Evolutionary conservation across 106 monocot genomes (phyloP).

Genomic region (Dioscorea zingiberensis): DNA sequence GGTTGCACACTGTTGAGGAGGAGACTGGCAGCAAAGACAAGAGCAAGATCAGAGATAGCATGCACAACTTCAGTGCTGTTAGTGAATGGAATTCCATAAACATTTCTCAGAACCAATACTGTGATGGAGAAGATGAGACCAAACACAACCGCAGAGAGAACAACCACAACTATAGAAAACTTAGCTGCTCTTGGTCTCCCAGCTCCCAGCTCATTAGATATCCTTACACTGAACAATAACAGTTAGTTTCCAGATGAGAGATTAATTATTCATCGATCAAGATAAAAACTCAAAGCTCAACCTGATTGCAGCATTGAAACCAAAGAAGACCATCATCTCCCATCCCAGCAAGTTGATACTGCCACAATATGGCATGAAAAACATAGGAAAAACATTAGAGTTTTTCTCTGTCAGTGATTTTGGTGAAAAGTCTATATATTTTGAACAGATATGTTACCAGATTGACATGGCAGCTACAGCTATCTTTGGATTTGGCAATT

Average conservation of each 20-base stretch:
- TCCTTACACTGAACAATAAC: not conserved
- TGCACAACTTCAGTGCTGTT: conserved; percentile 47
- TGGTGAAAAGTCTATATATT: no score
- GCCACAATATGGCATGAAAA: no score
- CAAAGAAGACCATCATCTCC: conserved; percentile 78
- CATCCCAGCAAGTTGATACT: conserved; percentile 65
- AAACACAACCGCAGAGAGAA: conserved; percentile 34
- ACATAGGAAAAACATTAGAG: no score
- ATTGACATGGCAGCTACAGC: conserved; percentile 60
- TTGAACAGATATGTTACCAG: conserved; percentile 50
- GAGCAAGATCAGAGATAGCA: conserved; percentile 34
- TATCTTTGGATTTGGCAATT: conserved; percentile 39
- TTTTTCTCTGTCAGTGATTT: no score
- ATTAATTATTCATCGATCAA: no score
- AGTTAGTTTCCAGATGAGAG: no score
- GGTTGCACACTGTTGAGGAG: conserved; percentile 78
- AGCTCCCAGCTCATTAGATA: conserved; percentile 89
- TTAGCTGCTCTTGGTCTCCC: conserved; percentile 67
- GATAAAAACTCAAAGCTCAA: conserved; percentile 4
- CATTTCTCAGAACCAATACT: conserved; percentile 42
- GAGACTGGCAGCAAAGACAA: conserved; percentile 52
- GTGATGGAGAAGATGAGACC: conserved; percentile 46
- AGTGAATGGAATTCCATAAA: conserved; percentile 67
- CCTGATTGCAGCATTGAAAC: conserved; percentile 87
- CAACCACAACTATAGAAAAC: conserved; percentile 50